These are phyloP conservation scores for Geotrichum restrictum DNA, from an alignment of 1,139 yeast genomes.

Conservation along the genomic window DNA sequence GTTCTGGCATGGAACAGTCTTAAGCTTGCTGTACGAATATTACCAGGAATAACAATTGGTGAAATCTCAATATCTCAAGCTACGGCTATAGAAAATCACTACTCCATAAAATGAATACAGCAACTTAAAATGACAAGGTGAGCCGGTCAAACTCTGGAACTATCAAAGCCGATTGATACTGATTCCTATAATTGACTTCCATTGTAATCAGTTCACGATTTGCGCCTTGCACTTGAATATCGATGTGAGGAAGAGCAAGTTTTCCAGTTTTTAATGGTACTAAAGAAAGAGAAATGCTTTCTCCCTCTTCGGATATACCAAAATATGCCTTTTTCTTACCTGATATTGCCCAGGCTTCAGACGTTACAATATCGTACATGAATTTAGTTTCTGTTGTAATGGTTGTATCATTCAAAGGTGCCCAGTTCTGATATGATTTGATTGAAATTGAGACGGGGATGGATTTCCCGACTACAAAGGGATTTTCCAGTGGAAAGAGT, in stretches of 20 bases:
- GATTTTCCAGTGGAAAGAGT: conserved; percentile 30
- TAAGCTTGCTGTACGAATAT: no score
- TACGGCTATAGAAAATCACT: no score
- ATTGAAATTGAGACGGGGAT: conserved; percentile 47
- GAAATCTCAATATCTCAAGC: no score
- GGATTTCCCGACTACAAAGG: conserved; percentile 62
- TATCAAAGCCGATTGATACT: conserved; percentile 64
- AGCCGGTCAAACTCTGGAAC: conserved; percentile 66
- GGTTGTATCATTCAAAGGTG: conserved; percentile 22
- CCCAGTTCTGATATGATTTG: conserved; percentile 49
- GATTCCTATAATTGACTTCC: conserved; percentile 65
- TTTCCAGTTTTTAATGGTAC: conserved; percentile 78
- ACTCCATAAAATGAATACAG: no score
- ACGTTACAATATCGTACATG: conserved; percentile 41
- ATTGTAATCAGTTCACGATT: conserved; percentile 41
- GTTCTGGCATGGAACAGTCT: no score
- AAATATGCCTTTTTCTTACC: conserved; percentile 57
- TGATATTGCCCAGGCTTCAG: conserved; percentile 64
- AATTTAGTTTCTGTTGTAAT: conserved; percentile 28
- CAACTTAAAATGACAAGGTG: conserved; percentile 36
- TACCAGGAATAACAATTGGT: no score
- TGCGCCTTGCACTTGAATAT: conserved; percentile 31
- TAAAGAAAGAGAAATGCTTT: conserved; percentile 46
- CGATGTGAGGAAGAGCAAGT: conserved; percentile 59
- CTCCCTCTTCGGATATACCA: conserved; percentile 36